A percentile compares a stretch with the other conserved stretches of the same genome.
phyloP scores from a whole-genome alignment of 2,329 filamentous ascomycete species.

The Basipetospora chlamydospora region DNA sequence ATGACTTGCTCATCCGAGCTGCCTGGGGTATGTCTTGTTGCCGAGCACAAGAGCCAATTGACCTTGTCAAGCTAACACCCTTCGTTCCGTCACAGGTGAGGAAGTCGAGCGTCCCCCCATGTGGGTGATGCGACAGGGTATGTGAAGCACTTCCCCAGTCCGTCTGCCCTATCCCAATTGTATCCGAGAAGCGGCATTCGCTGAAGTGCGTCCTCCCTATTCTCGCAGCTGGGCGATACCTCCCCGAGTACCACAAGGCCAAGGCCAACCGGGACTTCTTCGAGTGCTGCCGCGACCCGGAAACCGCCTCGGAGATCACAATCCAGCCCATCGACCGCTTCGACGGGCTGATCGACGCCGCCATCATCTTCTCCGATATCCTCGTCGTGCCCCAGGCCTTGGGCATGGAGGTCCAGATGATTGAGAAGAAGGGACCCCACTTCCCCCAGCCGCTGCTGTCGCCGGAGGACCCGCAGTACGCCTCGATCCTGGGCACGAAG shows the following conservation, averaged over 20 bases:
- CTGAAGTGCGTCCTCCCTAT: conserved; percentile 4
- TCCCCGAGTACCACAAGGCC: conserved; percentile 93
- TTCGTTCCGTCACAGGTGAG: conserved; percentile 43
- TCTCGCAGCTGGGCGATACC: conserved; percentile 71
- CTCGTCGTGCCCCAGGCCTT: conserved; percentile 95
- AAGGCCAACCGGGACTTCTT: conserved; percentile 92
- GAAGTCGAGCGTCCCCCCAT: conserved; percentile 84
- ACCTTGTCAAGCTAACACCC: background rate
- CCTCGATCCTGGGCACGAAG: conserved; percentile 55
- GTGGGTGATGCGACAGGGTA: conserved; percentile 99
- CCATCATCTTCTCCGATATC: conserved; percentile 98
- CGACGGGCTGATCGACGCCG: conserved; percentile 79
- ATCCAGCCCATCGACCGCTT: conserved; percentile 91
- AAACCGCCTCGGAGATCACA: conserved; percentile 85
- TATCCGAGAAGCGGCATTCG: too few relatives aligned
- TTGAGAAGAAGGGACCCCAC: conserved; percentile 91
- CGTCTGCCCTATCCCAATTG: background rate
- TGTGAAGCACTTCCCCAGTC: conserved; percentile 10
- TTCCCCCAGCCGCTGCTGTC: conserved; percentile 74
- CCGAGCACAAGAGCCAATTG: background rate
- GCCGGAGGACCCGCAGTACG: conserved; percentile 74
- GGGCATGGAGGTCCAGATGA: conserved; percentile 98
- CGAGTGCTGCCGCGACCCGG: conserved; percentile 85
- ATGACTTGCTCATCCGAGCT: conserved; percentile 81
- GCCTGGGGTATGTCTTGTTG: conserved; percentile 56